Base-by-base conservation (phyloP, 2,329 filamentous ascomycete genomes). In the Arachnomyces sp. region DNA sequence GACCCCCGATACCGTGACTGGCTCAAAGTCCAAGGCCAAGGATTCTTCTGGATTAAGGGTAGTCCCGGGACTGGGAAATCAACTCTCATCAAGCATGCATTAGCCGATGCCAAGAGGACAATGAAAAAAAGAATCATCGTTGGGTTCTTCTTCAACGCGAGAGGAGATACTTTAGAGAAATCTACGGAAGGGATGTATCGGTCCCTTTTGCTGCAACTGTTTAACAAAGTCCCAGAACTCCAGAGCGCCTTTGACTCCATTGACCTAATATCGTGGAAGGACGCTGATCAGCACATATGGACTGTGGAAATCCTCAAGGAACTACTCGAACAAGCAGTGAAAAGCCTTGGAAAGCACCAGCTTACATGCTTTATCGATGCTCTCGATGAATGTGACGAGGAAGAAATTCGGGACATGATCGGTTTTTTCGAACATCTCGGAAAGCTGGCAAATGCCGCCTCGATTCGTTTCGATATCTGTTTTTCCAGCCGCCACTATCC, bases 401-500 rank as follows among this genome's bases (percentile, higher is more conserved):
- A 55, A 9, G 43, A 67, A 29, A 49, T 65, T 4, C 49, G 52
- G 28, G 56, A 64, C 2, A 63, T 70, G 58, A 43, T 67, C 1
- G 38, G 45, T 0, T 62, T 52, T 35, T 59, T 69, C 34, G 54
- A 66, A 40, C 35, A 55, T 0, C 40, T 69, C 2, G 49, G 47
- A 5, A 30, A 57, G 28, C 3, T 37, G 31, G 44, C 49, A 7
- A 17, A 43, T 11, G 33, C 30, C 5, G 20, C 30, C 8, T 36
- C 40, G 6, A 31, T 46, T 6, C 28, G 13, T 2, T 51, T 67
- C 9, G 47, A 42, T 7, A 47, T 66, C 7, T 66, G 57, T 43
- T 60, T 70, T 28, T 64, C 67, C 0, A 69, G 65, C 42, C 55
- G 67, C 3, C 64, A 70, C 42, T 70, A 70, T 48, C 68, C 67